Percentiles rank a stretch among this genome's conserved stretches.
Conservation (phyloP, 306 rosid genomes). For the Cicer bijugum region DNA sequence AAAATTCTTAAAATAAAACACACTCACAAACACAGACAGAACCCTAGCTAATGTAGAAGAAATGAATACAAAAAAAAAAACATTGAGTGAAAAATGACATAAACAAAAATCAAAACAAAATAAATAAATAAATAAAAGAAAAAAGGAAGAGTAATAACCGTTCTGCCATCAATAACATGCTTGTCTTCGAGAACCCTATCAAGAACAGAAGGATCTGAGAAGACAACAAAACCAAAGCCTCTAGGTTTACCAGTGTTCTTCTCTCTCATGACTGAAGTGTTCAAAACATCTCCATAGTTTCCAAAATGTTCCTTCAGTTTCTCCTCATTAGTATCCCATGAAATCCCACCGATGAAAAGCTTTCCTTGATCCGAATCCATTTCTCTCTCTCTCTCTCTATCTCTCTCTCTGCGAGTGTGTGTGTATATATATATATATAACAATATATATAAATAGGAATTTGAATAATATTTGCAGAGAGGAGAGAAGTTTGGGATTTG, state of each 20-base stretch:
- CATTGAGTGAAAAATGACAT: neutral
- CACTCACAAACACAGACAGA: neutral
- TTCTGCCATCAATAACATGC: conserved; percentile 88
- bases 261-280: conserved; percentile 86
- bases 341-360: conserved; percentile 93
- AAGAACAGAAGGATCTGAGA: conserved; percentile 82
- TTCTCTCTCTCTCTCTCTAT: conserved; percentile 4
- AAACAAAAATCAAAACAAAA: neutral
- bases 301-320: conserved; percentile 83
- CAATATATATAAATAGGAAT: neutral
- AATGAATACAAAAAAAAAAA: neutral
- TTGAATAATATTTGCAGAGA: conserved; percentile 9
- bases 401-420: neutral
- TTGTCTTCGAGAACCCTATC: conserved; percentile 91
- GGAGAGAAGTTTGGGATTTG: conserved; percentile 21
- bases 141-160: conserved; percentile 50
- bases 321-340: conserved; percentile 94
- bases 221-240: conserved; percentile 91
- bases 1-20: neutral
- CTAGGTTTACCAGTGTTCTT: conserved; percentile 83
- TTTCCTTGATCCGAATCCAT: conserved; percentile 99
- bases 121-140: no score
- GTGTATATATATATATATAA: neutral
- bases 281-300: conserved; percentile 81
- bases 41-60: neutral